Base-by-base conservation (phyloP, 495 filamentous ascomycete genomes). In the Trichoderma parareesei region DNA sequence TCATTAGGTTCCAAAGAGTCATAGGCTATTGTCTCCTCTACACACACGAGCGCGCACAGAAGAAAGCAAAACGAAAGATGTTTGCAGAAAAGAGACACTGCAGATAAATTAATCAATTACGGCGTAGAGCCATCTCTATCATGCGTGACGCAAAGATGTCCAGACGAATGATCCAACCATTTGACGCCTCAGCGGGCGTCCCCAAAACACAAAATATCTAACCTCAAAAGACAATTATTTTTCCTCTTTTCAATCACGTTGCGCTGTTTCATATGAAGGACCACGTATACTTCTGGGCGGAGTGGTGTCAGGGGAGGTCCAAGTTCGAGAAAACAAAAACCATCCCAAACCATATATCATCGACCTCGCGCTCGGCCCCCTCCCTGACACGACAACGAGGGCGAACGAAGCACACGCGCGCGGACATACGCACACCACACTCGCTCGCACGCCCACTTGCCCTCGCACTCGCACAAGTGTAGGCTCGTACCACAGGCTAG, bases 81-180 rank as follows among this genome's bases (percentile, higher is more conserved):
- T 41, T 27, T 27, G 27, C 27, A 1, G 1, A 3, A 41, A 41
- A 41, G 40, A 41, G 40, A 41, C 20, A 4, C 37, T 37, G 33
- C 53, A 57, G 53, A 57, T 14, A 57, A 57, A 76, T 76, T 76
- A 76, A 66, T 68, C 62, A 66, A 75, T 76, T 76, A 76, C 64
- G 63, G 71, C 65, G 57, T 64, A 66, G 65, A 72, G 71, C 68
- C 71, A 72, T 71, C 68, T 76, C 72, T 76, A 75, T 72, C 69
- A 66, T 75, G 67, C 70, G 66, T 69, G 49, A 57, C 53, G 53
- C 53, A 27, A 57, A 18, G 9, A 20, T 14, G 53, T 57, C 53
- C 53, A 37, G 53, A 57, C 27, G 37, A 35, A 57, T 57, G 53
- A 35, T 57, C 53, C 53, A 6, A 57, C 53, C 53, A 57, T 57